Evolutionary conservation across 73 alveolate species (phyloP), one percentile per base, ranked within the genome.

Genomic region (Tetrahymena elliotti): DNA sequence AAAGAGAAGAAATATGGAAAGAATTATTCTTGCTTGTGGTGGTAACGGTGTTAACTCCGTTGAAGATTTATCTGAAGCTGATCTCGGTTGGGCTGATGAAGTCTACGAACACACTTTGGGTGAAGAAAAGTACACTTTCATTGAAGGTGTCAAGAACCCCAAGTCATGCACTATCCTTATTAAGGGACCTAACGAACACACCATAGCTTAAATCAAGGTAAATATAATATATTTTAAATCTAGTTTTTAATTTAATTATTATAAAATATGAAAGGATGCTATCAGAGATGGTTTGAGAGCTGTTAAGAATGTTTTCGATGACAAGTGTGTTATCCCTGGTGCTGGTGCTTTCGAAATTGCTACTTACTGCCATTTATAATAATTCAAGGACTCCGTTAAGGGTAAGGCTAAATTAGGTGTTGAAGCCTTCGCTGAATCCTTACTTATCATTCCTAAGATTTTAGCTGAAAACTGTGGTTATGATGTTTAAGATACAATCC

Each of bases 341-440:
- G 99, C 99, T 5, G 99, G 99, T 27, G 99, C 99, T 6, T 99
- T 98, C 96, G 99, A 99, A 98, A 95, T 99, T 53, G 99, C 99
- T 18, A 97, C 98, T 54, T 96, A 96, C 93, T 98, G 94, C 82
- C 98, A 98, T 94, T 96, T 98, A 53, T 52, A 41, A 31, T 93
- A 97, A 35, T 95, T 84, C 94, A 97, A 96, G 96, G 96, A 95
- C 92, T 20, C 95, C 24, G 98, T 97, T 2, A 37, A 93, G 27
- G 99, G 99, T 92, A 98, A 98, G 97, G 98, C 98, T 95, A 97
- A 96, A 95, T 96, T 98, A 52, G 99, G 99, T 68, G 99, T 98
- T 83, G 97, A 98, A 95, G 98, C 98, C 22, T 98, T 98, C 93
- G 99, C 99, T 95, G 99, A 98, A 31, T 99, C 99, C n/a, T 97